These are phyloP conservation scores for Aschersonia sp. DNA, from an alignment of 2,329 filamentous ascomycete species.

Conservation along the genomic window DNA sequence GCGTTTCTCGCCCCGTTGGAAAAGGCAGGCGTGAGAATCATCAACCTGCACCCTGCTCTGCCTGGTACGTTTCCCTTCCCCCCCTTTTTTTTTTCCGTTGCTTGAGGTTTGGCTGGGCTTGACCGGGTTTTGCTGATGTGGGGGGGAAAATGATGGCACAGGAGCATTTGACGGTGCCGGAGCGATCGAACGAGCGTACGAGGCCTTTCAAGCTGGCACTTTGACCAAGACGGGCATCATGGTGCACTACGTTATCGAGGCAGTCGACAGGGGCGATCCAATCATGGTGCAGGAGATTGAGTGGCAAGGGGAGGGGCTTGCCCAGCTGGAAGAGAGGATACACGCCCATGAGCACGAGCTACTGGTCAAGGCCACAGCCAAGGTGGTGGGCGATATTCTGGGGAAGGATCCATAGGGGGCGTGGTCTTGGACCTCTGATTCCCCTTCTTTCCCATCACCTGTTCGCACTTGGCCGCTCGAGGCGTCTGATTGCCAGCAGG, in stretches of 20 bases:
- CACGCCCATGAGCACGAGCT: constrained; percentile 63
- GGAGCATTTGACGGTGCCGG: constrained; percentile 63
- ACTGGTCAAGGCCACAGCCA: constrained; percentile 59
- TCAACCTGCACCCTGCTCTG: constrained; percentile 70
- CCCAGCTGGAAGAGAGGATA: constrained; percentile 55
- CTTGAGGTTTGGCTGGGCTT: not conserved
- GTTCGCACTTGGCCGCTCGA: too few species aligned
- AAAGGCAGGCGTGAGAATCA: constrained; percentile 47
- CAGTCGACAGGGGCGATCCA: constrained; percentile 68
- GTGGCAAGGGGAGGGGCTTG: constrained; percentile 47
- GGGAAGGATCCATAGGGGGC: too few species aligned
- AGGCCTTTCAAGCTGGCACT: constrained; percentile 49
- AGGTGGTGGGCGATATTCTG: constrained; percentile 26
- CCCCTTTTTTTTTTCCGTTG: not conserved
- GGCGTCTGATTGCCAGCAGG: too few species aligned
- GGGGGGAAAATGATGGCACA: constrained; percentile 8
- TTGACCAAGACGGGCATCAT: constrained; percentile 70
- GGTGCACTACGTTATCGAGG: constrained; percentile 69
- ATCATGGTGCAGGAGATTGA: constrained; percentile 37
- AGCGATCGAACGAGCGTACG: constrained; percentile 66
- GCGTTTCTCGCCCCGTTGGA: constrained; percentile 57
- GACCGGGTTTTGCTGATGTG: not conserved
- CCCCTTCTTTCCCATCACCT: too few species aligned
- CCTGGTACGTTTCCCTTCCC: constrained; percentile 32
- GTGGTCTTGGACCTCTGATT: too few species aligned